Evolutionary conservation across 2,329 filamentous ascomycete species (phyloP), one percentile per base, ranked within the genome.

Genomic region (Chaetomium sp.): DNA sequence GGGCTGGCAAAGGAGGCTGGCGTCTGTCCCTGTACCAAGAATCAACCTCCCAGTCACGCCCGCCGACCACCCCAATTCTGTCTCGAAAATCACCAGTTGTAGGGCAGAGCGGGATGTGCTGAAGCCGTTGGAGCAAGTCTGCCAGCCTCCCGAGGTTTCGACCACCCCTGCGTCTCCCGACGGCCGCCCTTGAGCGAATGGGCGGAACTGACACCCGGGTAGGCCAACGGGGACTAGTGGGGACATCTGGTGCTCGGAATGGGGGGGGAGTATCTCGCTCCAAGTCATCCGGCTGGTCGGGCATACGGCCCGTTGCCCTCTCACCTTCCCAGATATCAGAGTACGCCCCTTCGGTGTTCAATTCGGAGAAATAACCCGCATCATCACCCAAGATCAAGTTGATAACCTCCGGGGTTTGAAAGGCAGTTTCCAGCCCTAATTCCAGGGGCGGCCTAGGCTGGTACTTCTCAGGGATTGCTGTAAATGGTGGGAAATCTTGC

Each of bases 1-100:
- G 74, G 31, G 70, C 63, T 35, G 72, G 72, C 7, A 77, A 61
- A 1, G 74, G 73, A 27, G 76, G 77, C 61, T 78, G 76, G 1
- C 65, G 67, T 1, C 13, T 60, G 5, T 61, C 69, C 29, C 53
- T 58, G 55, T 71, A 73, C 57, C 33, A 51, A 2, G 68, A 72
- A 31, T 65, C 61, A 2, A 33, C 25, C 4, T 54, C 63, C 66
- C 67, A 72, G 62, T 71, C 69, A 10, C 56, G 57, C 3, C 55
- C 59, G 49, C 54, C 33, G n/a, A 23, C 58, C 19, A 7, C 12
- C 25, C 23, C 31, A 31, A 54, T 45, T 29, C 25, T n/a, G 27
- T 59, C 31, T 25, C 7, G 19, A 10, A 49, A 38, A n/a, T 21
- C 57, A 16, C 51, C 33, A 21, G 58, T 23, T 13, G 9, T 27